Evolutionary conservation across 176 grass and related monocot genomes (phyloP), one percentile per base, ranked within the genome.

Genomic region (Ananas comosus): DNA sequence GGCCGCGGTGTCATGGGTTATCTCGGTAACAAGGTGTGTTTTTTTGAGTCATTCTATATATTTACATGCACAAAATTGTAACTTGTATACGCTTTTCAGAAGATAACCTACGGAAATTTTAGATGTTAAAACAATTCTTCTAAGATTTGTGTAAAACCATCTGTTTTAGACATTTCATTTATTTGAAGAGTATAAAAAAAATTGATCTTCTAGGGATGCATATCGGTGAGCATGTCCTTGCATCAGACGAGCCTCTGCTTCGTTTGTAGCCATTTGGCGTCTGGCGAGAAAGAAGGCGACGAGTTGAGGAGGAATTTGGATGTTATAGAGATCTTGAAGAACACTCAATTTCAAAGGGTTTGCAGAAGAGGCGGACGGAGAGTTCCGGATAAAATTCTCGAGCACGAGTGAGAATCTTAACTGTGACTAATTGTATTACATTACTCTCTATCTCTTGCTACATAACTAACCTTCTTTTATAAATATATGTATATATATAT

Each of bases 251-350:
- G 49, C 58, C 69, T 92, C 51, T 96, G 92, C 79, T 96, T 96
- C 58, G 85, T 92, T 12, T 96, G 92, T 82, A 96, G 88, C 77
- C 88, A 96, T 80, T 76, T 96, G 74, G 88, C 93, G 17, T 96
- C 93, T 13, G 93, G 93, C 4, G 93, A 96, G 79, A 96, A 96
- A 79, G 93, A 92, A 87, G 88, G 93, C 2, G 93, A 96, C 66
- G 93, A 96, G 70, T 48, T 92, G 19, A 68, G 71, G 63, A 78
- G 93, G 69, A 96, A 96, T 64, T 80, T 80, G 24, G 93, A 96
- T 79, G 93, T 96, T 50, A 56, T 82, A 13, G 86, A 89, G 80
- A 96, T 96, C 77, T 75, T 96, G 52, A 96, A 81, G 74, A 78
- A 87, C 77, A 92, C 93, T 3, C 86, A 83, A 76, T 96, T 96